Conservation (phyloP, 495 filamentous ascomycete species). For the Hamigera avellanea region DNA sequence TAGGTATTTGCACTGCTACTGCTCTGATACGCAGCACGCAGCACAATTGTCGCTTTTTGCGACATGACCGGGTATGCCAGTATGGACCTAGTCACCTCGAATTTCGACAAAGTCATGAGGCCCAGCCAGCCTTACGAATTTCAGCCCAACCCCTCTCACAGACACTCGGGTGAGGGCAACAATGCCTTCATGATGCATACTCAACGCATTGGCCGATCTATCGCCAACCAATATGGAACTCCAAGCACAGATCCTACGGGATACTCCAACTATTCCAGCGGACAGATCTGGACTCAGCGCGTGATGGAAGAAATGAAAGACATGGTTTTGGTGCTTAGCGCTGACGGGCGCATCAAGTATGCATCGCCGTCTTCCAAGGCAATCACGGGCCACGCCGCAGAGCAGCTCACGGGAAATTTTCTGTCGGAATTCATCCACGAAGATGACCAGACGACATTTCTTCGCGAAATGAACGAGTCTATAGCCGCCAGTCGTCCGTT, state of each 20-base stretch:
- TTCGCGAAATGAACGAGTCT: constrained; percentile 81
- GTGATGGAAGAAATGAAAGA: constrained; percentile 86
- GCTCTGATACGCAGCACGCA: too few relatives aligned
- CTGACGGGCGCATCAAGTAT: constrained; percentile 73
- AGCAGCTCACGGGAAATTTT: constrained; percentile 61
- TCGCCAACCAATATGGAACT: constrained; percentile 41
- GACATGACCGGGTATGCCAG: too few relatives aligned
- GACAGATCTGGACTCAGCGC: constrained; percentile 79
- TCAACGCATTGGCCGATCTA: constrained; percentile 7
- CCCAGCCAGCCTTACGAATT: too few relatives aligned
- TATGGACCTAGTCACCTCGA: too few relatives aligned
- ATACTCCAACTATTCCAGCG: constrained; percentile 71
- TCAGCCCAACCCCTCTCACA: too few relatives aligned
- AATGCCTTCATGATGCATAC: constrained; percentile 7
- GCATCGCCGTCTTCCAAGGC: constrained; percentile 65
- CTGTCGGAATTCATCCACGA: constrained; percentile 75
- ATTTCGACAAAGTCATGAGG: too few relatives aligned
- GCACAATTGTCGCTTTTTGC: too few relatives aligned
- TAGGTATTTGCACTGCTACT: too few relatives aligned
- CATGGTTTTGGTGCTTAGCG: constrained; percentile 75
- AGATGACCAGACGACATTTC: constrained; percentile 78
- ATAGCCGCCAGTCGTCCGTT: constrained; percentile 71
- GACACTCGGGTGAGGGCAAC: too few relatives aligned
- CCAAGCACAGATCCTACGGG: constrained; percentile 35
- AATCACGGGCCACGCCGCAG: constrained; percentile 65